Evolutionary conservation across 139 green algal species (phyloP), one percentile per base, ranked within the genome.

Genomic region (Tetradesmus obliquus): DNA sequence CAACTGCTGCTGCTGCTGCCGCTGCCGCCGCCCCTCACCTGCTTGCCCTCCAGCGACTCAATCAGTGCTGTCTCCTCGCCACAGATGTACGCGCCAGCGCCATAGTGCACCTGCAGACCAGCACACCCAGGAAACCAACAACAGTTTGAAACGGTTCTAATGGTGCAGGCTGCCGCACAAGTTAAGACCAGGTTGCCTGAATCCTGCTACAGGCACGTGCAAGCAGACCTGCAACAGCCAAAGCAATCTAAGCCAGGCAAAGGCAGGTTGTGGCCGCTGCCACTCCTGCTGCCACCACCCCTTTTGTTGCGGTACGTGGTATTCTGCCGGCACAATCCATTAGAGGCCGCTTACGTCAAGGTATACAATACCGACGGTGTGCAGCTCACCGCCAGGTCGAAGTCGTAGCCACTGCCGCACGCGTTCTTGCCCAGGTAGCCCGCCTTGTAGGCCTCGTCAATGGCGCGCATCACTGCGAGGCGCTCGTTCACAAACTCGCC

Each of bases 61-160:
- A 99, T 97, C 55, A 99, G 95, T 19, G 98, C 98, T 1, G 98
- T 99, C 95, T 99, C 98, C 95, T 99, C 98, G 45, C 98, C 98
- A 90, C 98, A 99, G 93, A 99, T 99, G 96, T 99, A 99, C 2
- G 98, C 98, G 19, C 98, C 98, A 20, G 98, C 98, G 17, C 98
- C 98, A 92, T 96, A 99, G 95, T 99, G 97, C 60, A 99, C 95
- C 72, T 91, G 82, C 53, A 62, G 6, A 72, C 32, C 32, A 45
- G 32, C 32, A 45, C 62, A 72, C 10, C 10, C 62, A 13, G 62
- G 12, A 82, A 72, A 12, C 10, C 62, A 72, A 13, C 10, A 12
- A 13, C 13, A 20, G 62, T 15, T 72, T 12, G 62, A 12, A 72
- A 72, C 10, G 62, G 12, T 72, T 12, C 62, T 20, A 13, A 72